phyloP scores from a whole-genome alignment of 2,329 filamentous ascomycete species.

The Sporothrix pseudoabietina region DNA sequence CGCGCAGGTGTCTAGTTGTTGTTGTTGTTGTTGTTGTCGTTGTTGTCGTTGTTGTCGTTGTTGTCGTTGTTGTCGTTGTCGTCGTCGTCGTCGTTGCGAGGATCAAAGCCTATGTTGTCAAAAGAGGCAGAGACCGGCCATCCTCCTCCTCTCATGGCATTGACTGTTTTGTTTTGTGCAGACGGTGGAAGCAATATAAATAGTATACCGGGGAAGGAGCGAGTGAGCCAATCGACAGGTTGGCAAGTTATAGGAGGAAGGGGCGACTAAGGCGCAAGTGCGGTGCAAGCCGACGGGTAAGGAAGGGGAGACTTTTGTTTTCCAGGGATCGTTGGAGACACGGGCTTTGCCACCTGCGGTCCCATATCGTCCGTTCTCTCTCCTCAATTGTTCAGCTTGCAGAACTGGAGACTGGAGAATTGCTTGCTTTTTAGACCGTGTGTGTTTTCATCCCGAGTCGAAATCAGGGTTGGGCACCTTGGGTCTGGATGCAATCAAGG shows the following conservation, averaged over 20 bases:
- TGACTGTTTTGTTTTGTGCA: no score
- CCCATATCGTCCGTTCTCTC: background rate
- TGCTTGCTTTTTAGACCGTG: background rate
- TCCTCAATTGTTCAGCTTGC: background rate
- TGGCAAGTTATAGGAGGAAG: background rate
- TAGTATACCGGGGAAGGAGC: background rate
- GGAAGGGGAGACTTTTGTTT: conserved; percentile 2
- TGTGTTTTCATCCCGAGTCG: conserved; percentile 17
- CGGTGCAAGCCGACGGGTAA: conserved; percentile 13
- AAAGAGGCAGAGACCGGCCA: background rate
- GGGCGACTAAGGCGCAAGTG: background rate
- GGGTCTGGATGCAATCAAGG: conserved; percentile 16
- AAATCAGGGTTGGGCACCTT: conserved; percentile 19
- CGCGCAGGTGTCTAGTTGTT: background rate
- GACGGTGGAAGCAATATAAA: background rate
- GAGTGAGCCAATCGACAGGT: background rate
- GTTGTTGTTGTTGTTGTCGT: background rate
- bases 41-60: background rate
- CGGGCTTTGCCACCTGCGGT: conserved; percentile 9
- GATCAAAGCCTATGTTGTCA: background rate
- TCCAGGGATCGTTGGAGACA: conserved; percentile 17
- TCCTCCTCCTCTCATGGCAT: no score
- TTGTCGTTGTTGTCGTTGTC: background rate
- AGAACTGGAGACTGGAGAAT: background rate
- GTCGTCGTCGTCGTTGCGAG: background rate